Conservation (phyloP, 2,329 filamentous ascomycete genomes). For the Claviceps monticola region DNA sequence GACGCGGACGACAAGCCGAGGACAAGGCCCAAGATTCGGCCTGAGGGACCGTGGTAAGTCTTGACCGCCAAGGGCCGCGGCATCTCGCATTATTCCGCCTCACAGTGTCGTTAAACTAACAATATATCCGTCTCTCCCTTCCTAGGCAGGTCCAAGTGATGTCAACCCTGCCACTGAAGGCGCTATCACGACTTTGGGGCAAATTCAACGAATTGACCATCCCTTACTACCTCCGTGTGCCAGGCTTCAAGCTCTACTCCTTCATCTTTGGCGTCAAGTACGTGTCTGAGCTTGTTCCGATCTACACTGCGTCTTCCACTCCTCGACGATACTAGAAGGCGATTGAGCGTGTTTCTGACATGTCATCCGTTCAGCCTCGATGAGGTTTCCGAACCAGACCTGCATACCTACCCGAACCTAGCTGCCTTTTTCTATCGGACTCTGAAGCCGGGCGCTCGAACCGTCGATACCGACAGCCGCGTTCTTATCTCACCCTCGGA, state of each 20-base stretch:
- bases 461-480: conserved; percentile 67
- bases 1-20: conserved; percentile 30
- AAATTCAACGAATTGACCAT: conserved; percentile 81
- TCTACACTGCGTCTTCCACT: conserved; percentile 12
- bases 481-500: conserved; percentile 81
- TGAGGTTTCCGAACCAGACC: conserved; percentile 77
- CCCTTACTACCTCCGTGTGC: conserved; percentile 74
- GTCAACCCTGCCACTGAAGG: conserved; percentile 84
- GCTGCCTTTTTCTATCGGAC: conserved; percentile 95
- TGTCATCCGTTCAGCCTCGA: conserved; percentile 42
- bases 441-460: conserved; percentile 75
- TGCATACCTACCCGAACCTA: conserved; percentile 82
- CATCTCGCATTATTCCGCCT: neutral
- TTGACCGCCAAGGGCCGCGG: neutral
- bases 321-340: neutral
- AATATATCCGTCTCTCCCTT: neutral
- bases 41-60: conserved; percentile 67
- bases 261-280: conserved; percentile 80
- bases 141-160: conserved; percentile 75
- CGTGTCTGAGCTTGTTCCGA: conserved; percentile 8
- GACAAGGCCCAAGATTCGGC: conserved; percentile 51
- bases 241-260: conserved; percentile 84
- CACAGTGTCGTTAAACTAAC: neutral
- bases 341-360: conserved; percentile 10
- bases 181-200: conserved; percentile 79